Conservation (phyloP, 257 asterid genomes). For the Verbena officinalis region DNA sequence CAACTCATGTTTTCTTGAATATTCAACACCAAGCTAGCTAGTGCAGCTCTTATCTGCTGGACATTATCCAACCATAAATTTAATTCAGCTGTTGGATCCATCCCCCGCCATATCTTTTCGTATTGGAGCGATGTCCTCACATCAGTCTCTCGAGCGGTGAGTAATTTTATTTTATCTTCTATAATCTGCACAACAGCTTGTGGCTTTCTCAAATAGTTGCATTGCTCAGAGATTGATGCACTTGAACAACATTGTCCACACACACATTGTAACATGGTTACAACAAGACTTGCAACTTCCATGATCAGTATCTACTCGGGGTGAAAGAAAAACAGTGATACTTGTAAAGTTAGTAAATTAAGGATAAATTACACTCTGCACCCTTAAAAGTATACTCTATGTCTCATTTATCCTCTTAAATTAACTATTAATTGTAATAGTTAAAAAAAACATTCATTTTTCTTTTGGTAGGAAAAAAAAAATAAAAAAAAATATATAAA, state of each 20-base stretch:
- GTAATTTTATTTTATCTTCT: slow-evolving; percentile 26
- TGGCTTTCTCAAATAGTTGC: slow-evolving; percentile 23
- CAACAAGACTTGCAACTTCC: slow-evolving; percentile 29
- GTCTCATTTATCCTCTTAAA: too few species aligned
- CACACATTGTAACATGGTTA: slow-evolving; percentile 26
- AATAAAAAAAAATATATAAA: too few species aligned
- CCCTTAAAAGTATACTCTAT: too few species aligned
- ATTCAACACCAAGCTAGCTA: slow-evolving; percentile 15
- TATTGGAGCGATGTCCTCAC: slow-evolving; percentile 1
- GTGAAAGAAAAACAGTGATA: too few species aligned
- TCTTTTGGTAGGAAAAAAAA: too few species aligned
- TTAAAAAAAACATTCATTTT: too few species aligned
- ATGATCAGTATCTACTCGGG: slow-evolving; percentile 21
- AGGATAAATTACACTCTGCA: too few species aligned
- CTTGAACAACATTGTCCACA: slow-evolving; percentile 27
- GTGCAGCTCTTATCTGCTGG: slow-evolving; percentile 9
- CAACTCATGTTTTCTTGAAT: slow-evolving; percentile 16
- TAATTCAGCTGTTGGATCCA: slow-evolving; percentile 38
- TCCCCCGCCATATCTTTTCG: slow-evolving; percentile 15
- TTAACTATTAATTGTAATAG: too few species aligned
- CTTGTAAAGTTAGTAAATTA: too few species aligned
- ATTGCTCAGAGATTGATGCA: slow-evolving; percentile 19
- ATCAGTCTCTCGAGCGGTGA: slow-evolving; percentile 35
- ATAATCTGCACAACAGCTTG: slow-evolving; percentile 17
- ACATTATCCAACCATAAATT: slow-evolving; percentile 35